A percentile compares a stretch with the other conserved stretches of the same genome.
These are phyloP conservation scores for Corniculantispora saksenae DNA, from an alignment of 2,329 filamentous ascomycete genomes.

Conservation along the genomic window DNA sequence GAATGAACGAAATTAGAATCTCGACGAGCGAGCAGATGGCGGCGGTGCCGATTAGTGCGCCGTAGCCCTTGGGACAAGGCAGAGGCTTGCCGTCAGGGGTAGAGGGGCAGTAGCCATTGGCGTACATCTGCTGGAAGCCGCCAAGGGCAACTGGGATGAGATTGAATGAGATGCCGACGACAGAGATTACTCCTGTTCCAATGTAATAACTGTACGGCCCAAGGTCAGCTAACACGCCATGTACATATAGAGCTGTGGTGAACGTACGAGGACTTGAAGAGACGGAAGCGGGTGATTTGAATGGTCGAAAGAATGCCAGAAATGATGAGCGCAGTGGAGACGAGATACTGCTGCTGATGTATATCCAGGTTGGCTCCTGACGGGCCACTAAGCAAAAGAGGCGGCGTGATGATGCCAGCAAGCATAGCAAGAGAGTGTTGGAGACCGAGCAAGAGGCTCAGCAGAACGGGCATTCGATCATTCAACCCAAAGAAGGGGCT, in stretches of 20 bases:
- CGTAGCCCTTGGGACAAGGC: slow-evolving; percentile 76
- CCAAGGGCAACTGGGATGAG: slow-evolving; percentile 74
- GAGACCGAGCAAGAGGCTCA: slow-evolving; percentile 67
- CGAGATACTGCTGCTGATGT: slow-evolving; percentile 71
- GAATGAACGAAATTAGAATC: slow-evolving; percentile 73
- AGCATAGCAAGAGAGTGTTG: slow-evolving; percentile 77
- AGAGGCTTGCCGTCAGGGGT: slow-evolving; percentile 64
- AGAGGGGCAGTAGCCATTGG: slow-evolving; percentile 65
- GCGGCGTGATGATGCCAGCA: slow-evolving; percentile 74
- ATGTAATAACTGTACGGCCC: slow-evolving; percentile 61
- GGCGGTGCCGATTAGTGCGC: slow-evolving; percentile 68
- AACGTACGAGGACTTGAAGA: slow-evolving; percentile 62
- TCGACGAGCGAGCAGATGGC: slow-evolving; percentile 68
- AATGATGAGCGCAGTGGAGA: slow-evolving; percentile 77
- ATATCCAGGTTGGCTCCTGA: slow-evolving; percentile 63
- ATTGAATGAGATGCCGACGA: slow-evolving; percentile 77
- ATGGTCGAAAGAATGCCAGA: slow-evolving; percentile 73
- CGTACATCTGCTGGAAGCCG: slow-evolving; percentile 76
- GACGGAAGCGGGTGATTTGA: slow-evolving; percentile 76
- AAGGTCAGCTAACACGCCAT: neutral
- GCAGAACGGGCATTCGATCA: slow-evolving; percentile 66
- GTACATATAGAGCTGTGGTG: neutral
- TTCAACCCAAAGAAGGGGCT: slow-evolving; percentile 82
- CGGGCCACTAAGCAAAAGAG: slow-evolving; percentile 66
- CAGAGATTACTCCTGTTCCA: slow-evolving; percentile 78